phyloP scores from a whole-genome alignment of 176 grass and related monocot genomes.

The Zea luxurians region DNA sequence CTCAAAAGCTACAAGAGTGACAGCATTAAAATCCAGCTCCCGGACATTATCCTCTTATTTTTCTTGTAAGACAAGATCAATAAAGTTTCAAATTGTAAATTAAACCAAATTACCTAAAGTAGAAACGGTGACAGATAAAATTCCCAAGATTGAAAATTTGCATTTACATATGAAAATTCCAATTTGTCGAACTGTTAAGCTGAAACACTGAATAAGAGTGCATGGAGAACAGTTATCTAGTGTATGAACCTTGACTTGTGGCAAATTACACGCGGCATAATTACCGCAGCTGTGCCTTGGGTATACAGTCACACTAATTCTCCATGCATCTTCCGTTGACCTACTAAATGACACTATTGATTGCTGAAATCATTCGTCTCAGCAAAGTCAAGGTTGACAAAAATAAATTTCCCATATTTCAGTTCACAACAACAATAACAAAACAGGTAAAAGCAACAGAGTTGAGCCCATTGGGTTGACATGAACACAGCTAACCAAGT shows the following conservation, averaged over 20 bases:
- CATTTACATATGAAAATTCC: background rate
- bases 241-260: too few relatives aligned
- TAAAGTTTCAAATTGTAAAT: background rate
- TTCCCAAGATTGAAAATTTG: background rate
- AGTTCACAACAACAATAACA: background rate
- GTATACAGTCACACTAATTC: background rate
- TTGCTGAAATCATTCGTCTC: background rate
- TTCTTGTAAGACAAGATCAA: background rate
- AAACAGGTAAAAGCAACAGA: background rate
- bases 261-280: background rate
- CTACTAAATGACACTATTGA: background rate
- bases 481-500: background rate
- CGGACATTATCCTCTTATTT: background rate
- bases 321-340: background rate
- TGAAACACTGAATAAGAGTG: background rate
- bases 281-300: background rate
- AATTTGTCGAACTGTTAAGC: background rate
- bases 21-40: background rate
- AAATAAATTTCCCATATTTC: background rate
- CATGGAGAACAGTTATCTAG: too few relatives aligned
- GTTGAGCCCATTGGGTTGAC: background rate
- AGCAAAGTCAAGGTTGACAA: background rate
- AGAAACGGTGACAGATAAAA: background rate
- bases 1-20: background rate
- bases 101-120: slow-evolving; percentile 11